phyloP scores from a whole-genome alignment of 2,329 filamentous ascomycete genomes.

The Pestalotiopsis sp. region DNA sequence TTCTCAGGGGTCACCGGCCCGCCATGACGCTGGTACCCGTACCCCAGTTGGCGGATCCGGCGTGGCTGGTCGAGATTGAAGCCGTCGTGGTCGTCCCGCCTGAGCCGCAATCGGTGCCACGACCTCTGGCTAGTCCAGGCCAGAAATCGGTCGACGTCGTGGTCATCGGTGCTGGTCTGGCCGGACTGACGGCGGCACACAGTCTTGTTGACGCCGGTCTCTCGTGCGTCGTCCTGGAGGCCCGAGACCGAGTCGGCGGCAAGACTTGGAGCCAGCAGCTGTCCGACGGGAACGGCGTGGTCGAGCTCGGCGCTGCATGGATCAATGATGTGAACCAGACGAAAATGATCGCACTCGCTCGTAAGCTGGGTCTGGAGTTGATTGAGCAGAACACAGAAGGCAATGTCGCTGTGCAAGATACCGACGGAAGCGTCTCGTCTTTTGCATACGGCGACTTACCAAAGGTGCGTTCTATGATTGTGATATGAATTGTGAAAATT shows the following conservation, averaged over 20 bases:
- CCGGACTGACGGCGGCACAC: conserved; percentile 37
- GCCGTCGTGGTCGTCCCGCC: conserved; percentile 32
- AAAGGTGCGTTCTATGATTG: conserved; percentile 14
- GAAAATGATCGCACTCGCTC: conserved; percentile 42
- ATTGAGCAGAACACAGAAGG: conserved; percentile 51
- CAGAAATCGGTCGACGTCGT: conserved; percentile 26
- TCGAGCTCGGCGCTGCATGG: conserved; percentile 61
- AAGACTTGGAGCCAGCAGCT: conserved; percentile 46
- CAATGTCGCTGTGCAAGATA: conserved; percentile 32
- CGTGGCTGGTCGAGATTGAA: conserved; percentile 45
- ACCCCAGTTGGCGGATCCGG: conserved; percentile 36
- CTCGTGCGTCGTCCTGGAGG: conserved; percentile 48
- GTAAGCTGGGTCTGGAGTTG: conserved; percentile 42
- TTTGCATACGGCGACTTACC: conserved; percentile 20
- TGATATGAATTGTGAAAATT: not conserved
- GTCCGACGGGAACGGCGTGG: conserved; percentile 33
- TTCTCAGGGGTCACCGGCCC: conserved; percentile 39
- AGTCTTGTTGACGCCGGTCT: conserved; percentile 36
- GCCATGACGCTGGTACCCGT: conserved; percentile 45
- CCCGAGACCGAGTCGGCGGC: conserved; percentile 50
- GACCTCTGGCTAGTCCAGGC: not conserved
- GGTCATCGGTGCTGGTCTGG: conserved; percentile 48
- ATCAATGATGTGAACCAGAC: conserved; percentile 58
- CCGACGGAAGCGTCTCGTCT: conserved; percentile 18
- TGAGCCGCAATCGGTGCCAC: conserved; percentile 3